Evolutionary conservation across 441 rosid species (phyloP).

Genomic region (Erysimum cheiri): DNA sequence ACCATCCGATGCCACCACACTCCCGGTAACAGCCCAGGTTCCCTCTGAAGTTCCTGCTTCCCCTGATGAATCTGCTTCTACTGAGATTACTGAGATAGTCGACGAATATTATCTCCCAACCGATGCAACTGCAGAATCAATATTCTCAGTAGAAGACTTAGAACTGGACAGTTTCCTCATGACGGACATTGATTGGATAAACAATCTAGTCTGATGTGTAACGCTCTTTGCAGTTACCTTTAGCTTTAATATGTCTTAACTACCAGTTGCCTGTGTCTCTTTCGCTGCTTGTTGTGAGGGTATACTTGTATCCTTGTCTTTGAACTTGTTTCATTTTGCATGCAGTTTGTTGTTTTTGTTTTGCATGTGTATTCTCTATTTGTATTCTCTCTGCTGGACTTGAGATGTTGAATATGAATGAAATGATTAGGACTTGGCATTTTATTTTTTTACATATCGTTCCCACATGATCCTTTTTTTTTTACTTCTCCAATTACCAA

Average conservation of each 20-base stretch:
- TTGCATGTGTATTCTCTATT: constrained; percentile 23
- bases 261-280: constrained; percentile 21
- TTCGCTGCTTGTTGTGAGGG: constrained; percentile 19
- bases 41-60: constrained; percentile 32
- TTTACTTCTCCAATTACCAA: constrained; percentile 1
- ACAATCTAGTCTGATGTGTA: constrained; percentile 41
- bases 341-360: constrained; percentile 34
- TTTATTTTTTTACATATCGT: constrained; percentile 1
- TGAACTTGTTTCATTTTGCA: constrained; percentile 31
- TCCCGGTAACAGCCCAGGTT: constrained; percentile 37
- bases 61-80: constrained; percentile 31
- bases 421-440: constrained; percentile 26
- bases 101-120: constrained; percentile 41
- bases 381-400: constrained; percentile 2
- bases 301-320: constrained; percentile 34
- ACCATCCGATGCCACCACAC: constrained; percentile 34
- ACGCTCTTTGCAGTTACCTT: constrained; percentile 14
- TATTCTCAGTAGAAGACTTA: constrained; percentile 42
- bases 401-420: constrained; percentile 28
- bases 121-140: constrained; percentile 22
- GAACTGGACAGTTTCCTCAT: constrained; percentile 48
- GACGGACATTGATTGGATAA: constrained; percentile 51
- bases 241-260: constrained; percentile 32
- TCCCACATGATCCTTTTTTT: no score
- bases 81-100: constrained; percentile 34